phyloP scores from a whole-genome alignment of 352 stramenopile species.

The Pythium biforme region DNA sequence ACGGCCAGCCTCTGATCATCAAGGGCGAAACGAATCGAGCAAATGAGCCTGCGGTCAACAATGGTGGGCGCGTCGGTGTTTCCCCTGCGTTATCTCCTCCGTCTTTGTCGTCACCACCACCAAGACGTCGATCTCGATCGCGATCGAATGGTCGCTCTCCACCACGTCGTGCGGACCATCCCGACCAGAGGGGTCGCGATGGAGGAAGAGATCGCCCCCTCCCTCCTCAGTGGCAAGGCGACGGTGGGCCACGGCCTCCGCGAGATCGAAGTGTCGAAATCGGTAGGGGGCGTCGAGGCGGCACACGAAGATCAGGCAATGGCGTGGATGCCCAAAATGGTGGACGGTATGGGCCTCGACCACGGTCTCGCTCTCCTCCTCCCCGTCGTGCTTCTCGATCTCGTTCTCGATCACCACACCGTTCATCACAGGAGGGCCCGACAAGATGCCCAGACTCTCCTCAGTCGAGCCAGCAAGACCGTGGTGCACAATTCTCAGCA shows the following conservation, averaged over 20 bases:
- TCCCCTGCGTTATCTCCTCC: constrained; percentile 12
- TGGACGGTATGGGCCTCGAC: constrained; percentile 2
- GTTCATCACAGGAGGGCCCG: not conserved
- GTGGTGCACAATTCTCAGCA: not conserved
- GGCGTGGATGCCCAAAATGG: constrained; percentile 1
- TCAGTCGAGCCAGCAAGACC: not conserved
- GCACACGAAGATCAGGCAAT: not conserved
- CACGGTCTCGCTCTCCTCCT: constrained; percentile 1
- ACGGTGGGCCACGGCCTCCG: constrained; percentile 3
- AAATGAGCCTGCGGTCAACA: not conserved
- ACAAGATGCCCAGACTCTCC: not conserved
- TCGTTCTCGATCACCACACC: constrained; percentile 14
- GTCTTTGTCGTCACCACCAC: constrained; percentile 11
- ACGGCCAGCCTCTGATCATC: constrained; percentile 19
- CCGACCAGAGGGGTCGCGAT: constrained; percentile 2
- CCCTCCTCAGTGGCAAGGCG: not conserved
- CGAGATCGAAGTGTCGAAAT: constrained; percentile 9
- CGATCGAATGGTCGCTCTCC: constrained; percentile 16
- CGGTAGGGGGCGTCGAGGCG: not conserved
- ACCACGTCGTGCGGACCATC: not conserved
- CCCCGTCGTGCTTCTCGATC: constrained; percentile 14
- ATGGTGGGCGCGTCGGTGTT: not conserved
- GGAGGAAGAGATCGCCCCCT: not conserved
- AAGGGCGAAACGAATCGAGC: constrained; percentile 18
- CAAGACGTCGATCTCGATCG: constrained; percentile 21